Conservation (phyloP, 345 rosid genomes). For the Firmiana major region DNA sequence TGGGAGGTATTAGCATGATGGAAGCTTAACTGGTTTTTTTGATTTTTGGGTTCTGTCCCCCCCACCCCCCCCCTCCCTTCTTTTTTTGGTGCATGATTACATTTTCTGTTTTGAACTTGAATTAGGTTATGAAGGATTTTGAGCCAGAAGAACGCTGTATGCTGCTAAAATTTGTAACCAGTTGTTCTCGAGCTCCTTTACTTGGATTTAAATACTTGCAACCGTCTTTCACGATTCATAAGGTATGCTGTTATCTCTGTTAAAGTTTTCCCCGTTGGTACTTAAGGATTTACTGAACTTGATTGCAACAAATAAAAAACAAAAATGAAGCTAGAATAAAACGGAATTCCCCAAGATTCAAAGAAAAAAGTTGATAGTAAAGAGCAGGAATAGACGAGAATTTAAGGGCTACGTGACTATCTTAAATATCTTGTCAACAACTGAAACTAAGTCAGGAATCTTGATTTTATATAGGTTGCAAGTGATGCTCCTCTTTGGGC, state of each 20-base stretch:
- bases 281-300: not conserved
- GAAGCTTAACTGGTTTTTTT: constrained; percentile 7
- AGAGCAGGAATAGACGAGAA: not conserved
- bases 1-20: constrained; percentile 71
- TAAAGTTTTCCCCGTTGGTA: not conserved
- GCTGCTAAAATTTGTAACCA: constrained; percentile 96
- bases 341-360: not conserved
- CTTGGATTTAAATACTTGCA: constrained; percentile 93
- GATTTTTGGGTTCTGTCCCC: not conserved
- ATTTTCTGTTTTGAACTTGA: constrained; percentile 12
- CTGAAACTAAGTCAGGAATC: constrained; percentile 13
- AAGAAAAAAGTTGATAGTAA: not conserved
- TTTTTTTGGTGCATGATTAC: constrained; percentile 4
- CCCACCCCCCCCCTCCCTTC: no score
- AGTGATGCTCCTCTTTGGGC: constrained; percentile 95
- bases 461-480: constrained; percentile 52
- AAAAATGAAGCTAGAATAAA: not conserved
- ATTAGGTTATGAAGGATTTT: constrained; percentile 80
- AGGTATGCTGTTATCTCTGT: constrained; percentile 42
- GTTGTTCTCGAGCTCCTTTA: constrained; percentile 95
- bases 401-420: not conserved
- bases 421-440: not conserved
- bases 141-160: constrained; percentile 81
- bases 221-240: constrained; percentile 90
- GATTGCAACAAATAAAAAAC: not conserved